phyloP scores from a whole-genome alignment of 2,329 filamentous ascomycete genomes.

The Pseudogymnoascus sp. region DNA sequence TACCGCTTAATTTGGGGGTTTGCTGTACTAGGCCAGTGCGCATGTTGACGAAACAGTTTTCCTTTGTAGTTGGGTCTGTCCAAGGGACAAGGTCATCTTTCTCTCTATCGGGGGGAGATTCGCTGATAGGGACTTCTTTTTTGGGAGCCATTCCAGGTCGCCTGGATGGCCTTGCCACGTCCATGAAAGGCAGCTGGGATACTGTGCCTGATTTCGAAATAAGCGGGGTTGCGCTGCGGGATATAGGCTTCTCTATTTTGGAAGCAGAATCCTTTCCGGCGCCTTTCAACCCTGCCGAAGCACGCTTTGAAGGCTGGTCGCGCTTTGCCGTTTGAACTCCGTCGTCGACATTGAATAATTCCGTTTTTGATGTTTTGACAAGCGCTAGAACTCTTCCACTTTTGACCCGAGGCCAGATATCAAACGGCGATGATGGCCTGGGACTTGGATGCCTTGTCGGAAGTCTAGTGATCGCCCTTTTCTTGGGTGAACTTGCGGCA shows the following conservation, averaged over 20 bases:
- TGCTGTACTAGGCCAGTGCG: constrained; percentile 42
- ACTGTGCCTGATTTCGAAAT: constrained; percentile 35
- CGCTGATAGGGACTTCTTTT: not conserved
- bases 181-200: constrained; percentile 38
- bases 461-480: not conserved
- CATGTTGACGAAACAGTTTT: constrained; percentile 41
- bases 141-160: constrained; percentile 6
- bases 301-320: not conserved
- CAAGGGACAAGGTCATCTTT: constrained; percentile 39
- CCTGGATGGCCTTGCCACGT: constrained; percentile 18
- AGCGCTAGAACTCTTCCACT: constrained; percentile 17
- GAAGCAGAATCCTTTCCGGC: not conserved
- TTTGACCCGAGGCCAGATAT: constrained; percentile 32
- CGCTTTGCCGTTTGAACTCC: not conserved
- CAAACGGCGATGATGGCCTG: constrained; percentile 26
- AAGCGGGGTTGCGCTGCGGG: constrained; percentile 19
- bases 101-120: constrained; percentile 17
- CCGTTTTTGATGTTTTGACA: not conserved
- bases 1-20: not conserved
- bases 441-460: not conserved
- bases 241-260: not conserved
- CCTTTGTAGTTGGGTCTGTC: constrained; percentile 52
- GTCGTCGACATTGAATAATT: not conserved
- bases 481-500: not conserved
- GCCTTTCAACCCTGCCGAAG: not conserved